Evolutionary conservation across 208 protist genomes (phyloP), one percentile per base, ranked within the genome.

Genomic region (Trypanosoma scelopori): DNA sequence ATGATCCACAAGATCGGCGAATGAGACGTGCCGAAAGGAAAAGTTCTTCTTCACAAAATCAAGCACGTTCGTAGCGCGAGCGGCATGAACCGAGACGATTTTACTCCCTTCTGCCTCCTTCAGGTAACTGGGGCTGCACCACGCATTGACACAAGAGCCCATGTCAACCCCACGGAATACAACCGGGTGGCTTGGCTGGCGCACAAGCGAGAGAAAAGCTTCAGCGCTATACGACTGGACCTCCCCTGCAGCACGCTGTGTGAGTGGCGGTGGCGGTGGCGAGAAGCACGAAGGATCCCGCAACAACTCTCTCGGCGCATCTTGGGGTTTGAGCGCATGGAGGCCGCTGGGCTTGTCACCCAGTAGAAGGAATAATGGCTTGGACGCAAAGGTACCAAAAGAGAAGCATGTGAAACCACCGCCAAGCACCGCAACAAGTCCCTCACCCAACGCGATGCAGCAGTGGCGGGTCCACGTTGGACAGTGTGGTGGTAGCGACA

Each of bases 11-110:
- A 97, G 74, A 28, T 89, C 74, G 6, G 52, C 47, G 27, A 97
- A 89, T 3, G 55, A 37, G 0, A 97, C 79, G 49, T 93, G 88
- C 30, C 78, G 85, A 65, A 94, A 94, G 22, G 65, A 28, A 67
- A 97, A 97, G 64, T 97, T 97, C 58, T 96, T 96, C 23, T 82
- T 82, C 37, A 93, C 91, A 90, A 96, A 96, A 74, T 96, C 91
- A n/a, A 96, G 80, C 18, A 79, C 42, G 16, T 81, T 57, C 13
- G 79, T 76, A 28, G 52, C 68, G 30, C 79, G 63, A 0, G 82
- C 72, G 12, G 94, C 84, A 65, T 96, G 91, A 55, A 96, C 91
- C 5, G 91, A 93, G 16, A 96, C 80, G 7, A 52, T 73, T 15
- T 84, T 67, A 48, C 65, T 55, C 3, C 76, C 72, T 50, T 90